Evolutionary conservation across 495 filamentous ascomycete species (phyloP), one percentile per base, ranked within the genome.

Genomic region (Neurospora tetrasperma): DNA sequence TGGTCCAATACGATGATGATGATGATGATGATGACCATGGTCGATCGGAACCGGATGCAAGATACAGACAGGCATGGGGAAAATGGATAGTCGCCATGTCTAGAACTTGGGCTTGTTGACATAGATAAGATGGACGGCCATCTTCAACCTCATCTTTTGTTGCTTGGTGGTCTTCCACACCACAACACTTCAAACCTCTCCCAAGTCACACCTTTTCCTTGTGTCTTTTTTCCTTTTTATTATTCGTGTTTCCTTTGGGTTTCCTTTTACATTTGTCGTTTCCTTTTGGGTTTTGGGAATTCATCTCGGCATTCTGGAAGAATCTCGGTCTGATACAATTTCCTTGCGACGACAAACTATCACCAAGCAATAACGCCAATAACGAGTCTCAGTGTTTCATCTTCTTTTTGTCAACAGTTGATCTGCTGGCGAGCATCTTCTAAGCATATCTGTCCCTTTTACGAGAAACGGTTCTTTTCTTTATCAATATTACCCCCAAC

Each of bases 381-480:
- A 62, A 62, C 54, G 54, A 62, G 7, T 16, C 23, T 54, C 46
- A 1, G 20, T 4, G 5, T 54, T 54, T 23, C 35, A 41, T 35
- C 70, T 68, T 31, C 40, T 73, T 70, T 72, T 75, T 12, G 59
- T 41, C 73, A 69, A 74, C 81, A 84, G 78, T 80, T 78, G 79
- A 79, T 73, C 76, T 79, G 74, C 71, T 66, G 66, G 23, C 71
- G 69, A 46, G 10, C 54, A 20, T 68, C 20, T 42, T 11, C 12
- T 8, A 69, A 44, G 39, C 71, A 14, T 31, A 48, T 48, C 43
- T 66, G 69, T 48, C 27, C 70, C 42, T 14, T 14, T 66, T 3
- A 40, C 23, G 43, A 41, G 71, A 43, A 59, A 72, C 71, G 46
- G 18, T 72, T 9, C 62, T 20, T 74, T 42, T 69, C 20, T 14